Evolutionary conservation across 164 flowering plant species (phyloP).

Genomic region (Brasenia schreberi): DNA sequence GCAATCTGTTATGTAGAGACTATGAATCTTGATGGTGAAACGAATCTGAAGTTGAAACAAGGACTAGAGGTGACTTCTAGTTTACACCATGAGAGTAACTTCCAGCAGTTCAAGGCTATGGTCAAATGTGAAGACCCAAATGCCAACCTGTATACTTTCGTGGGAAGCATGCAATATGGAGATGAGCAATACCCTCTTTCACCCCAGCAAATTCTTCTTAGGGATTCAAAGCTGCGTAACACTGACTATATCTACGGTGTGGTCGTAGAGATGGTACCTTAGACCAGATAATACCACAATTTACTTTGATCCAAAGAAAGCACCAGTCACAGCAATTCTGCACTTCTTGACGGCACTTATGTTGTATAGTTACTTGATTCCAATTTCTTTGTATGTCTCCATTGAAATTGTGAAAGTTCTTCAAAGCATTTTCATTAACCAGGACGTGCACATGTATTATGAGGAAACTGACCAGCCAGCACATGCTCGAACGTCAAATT

Average conservation of each 20-base stretch:
- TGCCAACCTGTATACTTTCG: constrained; percentile 73
- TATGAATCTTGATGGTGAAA: constrained; percentile 97
- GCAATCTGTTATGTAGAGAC: constrained; percentile 91
- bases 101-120: constrained; percentile 47
- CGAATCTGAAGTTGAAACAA: constrained; percentile 86
- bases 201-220: constrained; percentile 78
- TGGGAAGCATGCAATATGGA: constrained; percentile 67
- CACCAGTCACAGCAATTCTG: constrained; percentile 42
- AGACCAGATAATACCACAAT: constrained; percentile 46
- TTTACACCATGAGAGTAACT: constrained; percentile 38
- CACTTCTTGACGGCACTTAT: constrained; percentile 69
- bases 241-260: no score
- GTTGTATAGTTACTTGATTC: constrained; percentile 69
- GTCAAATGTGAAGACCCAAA: constrained; percentile 95
- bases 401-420: constrained; percentile 89
- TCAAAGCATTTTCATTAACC: constrained; percentile 82
- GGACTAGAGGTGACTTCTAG: constrained; percentile 58
- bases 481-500: constrained; percentile 82
- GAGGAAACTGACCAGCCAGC: constrained; percentile 87
- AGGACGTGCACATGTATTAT: constrained; percentile 76
- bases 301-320: constrained; percentile 53
- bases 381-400: constrained; percentile 88
- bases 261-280: constrained; percentile 21
- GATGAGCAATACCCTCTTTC: constrained; percentile 49
- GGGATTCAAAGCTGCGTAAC: constrained; percentile 95